Evolutionary conservation across 495 filamentous ascomycete species (phyloP).

Genomic region (Aspergillus homomorphus): DNA sequence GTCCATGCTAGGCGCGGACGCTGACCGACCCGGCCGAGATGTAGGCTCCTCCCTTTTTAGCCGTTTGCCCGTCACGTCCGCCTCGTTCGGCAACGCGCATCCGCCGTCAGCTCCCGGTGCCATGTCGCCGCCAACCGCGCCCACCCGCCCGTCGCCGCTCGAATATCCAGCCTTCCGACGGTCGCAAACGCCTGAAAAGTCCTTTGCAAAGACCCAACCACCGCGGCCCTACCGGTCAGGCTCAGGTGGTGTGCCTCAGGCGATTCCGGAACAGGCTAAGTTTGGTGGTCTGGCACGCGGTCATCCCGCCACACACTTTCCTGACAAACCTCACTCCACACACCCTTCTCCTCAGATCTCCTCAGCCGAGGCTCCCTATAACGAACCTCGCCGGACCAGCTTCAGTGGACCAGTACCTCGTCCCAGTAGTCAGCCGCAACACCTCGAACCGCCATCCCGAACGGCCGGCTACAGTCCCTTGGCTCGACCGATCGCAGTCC

Average conservation of each 20-base stretch:
- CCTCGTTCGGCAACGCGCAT: slow-evolving; percentile 32
- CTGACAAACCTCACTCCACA: slow-evolving; percentile 38
- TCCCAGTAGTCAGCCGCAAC: slow-evolving; percentile 44
- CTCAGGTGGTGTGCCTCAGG: slow-evolving; percentile 38
- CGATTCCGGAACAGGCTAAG: slow-evolving; percentile 31
- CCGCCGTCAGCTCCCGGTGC: slow-evolving; percentile 34
- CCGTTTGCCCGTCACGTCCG: slow-evolving; percentile 50
- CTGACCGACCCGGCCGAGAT: slow-evolving; percentile 62
- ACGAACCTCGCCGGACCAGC: slow-evolving; percentile 39
- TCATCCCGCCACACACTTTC: slow-evolving; percentile 33
- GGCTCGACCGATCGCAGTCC: slow-evolving; percentile 26
- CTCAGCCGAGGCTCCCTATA: slow-evolving; percentile 33
- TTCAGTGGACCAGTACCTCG: slow-evolving; percentile 40
- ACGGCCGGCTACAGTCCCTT: slow-evolving; percentile 39
- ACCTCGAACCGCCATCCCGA: slow-evolving; percentile 34
- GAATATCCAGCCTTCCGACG: slow-evolving; percentile 63
- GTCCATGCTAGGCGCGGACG: slow-evolving; percentile 70
- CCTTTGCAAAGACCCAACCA: slow-evolving; percentile 31
- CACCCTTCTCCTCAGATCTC: slow-evolving; percentile 42
- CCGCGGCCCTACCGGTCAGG: slow-evolving; percentile 42
- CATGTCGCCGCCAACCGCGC: slow-evolving; percentile 47
- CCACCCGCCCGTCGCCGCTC: slow-evolving; percentile 41
- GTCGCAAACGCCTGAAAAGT: slow-evolving; percentile 72
- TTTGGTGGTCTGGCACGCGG: slow-evolving; percentile 37
- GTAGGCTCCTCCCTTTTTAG: slow-evolving; percentile 52